These are phyloP conservation scores for Fonsecaea nubica DNA, from an alignment of 2,329 filamentous ascomycete species.

Conservation along the genomic window DNA sequence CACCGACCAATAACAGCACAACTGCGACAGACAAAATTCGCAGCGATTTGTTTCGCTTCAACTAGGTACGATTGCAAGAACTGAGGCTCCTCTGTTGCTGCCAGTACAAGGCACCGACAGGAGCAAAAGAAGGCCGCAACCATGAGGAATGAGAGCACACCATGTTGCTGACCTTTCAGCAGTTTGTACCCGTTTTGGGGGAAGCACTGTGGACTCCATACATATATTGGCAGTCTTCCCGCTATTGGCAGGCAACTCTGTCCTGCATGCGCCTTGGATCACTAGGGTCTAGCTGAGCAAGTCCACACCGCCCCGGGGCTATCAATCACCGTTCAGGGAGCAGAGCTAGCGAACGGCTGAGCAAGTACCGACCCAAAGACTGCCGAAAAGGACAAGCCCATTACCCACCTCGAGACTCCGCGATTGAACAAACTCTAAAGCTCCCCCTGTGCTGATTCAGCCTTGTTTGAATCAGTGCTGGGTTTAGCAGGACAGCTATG, in stretches of 20 bases:
- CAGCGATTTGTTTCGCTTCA: neutral
- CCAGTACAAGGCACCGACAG: neutral
- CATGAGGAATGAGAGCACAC: neutral
- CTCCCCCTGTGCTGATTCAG: conserved; percentile 31
- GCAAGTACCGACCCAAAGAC: conserved; percentile 20
- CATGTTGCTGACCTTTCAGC: conserved; percentile 21
- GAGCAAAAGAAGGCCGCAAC: conserved; percentile 1
- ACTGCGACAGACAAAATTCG: neutral
- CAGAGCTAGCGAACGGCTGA: conserved; percentile 23
- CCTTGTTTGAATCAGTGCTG: conserved; percentile 25
- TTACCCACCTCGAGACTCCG: conserved; percentile 18
- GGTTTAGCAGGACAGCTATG: conserved; percentile 23
- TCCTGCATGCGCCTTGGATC: conserved; percentile 18
- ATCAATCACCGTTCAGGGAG: conserved; percentile 8
- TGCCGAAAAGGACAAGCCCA: conserved; percentile 18
- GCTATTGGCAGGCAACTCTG: conserved; percentile 25
- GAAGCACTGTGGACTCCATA: conserved; percentile 10
- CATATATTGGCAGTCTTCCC: conserved; percentile 7
- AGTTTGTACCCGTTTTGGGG: conserved; percentile 9
- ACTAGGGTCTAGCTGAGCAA: conserved; percentile 16
- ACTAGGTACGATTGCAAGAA: neutral
- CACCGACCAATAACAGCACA: conserved; percentile 25
- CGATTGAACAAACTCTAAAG: conserved; percentile 30
- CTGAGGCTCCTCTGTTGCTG: neutral
- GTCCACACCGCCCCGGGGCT: neutral